Base-by-base conservation (phyloP, 768 basidiomycete species). In the Tulasnella calospora region DNA sequence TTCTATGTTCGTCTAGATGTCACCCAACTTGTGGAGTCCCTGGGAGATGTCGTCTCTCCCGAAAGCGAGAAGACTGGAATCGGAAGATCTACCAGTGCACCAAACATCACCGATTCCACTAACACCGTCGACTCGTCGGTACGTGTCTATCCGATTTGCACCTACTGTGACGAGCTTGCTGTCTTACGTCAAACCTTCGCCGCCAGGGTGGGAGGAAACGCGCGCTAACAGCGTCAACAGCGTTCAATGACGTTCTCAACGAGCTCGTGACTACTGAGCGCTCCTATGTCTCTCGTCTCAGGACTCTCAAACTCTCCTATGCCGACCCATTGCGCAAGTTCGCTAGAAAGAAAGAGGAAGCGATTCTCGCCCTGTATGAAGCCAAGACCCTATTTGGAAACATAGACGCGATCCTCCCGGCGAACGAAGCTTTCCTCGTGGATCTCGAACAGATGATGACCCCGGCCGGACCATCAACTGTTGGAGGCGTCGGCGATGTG, bases 361-460 rank as follows among this genome's bases (percentile, higher is more conserved):
- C 93, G 46, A 94, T 99, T 81, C 89, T 99, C 69, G 92, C 93
- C 0, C 85, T 90, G 30, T 98, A 97, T 83, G 94, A 98, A 83
- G 96, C 96, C 44, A 96, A 94, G 80, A 94, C 90, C 0, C 88
- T 99, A 33, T 99, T 99, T 81, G 94, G 94, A 76, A 99, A 99
- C 84, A 89, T 98, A 73, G 96, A 98, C 84, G 91, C 89, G 74
- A 88, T 99, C 30, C 84, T 98, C 3, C 91, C 91, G 0, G 93
- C 94, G n/a, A 95, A 98, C 82, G 92, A 94, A 82, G 90, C 91
- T 0, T 96, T 99, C 83, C 85, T 98, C 47, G 83, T 85, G 0
- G 94, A 96, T 82, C 86, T 99, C 44, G 94, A 96, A 83, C 89
- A 88, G 84, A 92, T 95, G 90, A 80, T 90, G 46, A 86, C 86